Conservation (phyloP, 306 rosid genomes). For the Alnus rubra region DNA sequence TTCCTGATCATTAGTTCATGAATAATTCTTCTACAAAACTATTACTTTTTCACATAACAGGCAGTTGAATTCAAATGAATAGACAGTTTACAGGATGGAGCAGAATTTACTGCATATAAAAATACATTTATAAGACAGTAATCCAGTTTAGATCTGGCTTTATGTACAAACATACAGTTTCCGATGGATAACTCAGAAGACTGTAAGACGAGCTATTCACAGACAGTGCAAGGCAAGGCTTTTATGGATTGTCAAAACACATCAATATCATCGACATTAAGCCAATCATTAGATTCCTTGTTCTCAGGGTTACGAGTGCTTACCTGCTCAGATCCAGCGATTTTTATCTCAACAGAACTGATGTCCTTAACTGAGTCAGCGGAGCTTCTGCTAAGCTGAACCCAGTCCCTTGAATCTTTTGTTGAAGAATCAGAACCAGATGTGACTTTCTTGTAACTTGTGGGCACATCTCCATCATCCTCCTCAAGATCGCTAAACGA, state of each 20-base stretch:
- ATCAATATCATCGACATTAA: constrained; percentile 81
- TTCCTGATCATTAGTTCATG: not conserved
- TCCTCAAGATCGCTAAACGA: constrained; percentile 98
- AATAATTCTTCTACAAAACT: not conserved
- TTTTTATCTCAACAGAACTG: constrained; percentile 47
- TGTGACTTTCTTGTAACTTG: constrained; percentile 54
- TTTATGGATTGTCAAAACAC: constrained; percentile 49
- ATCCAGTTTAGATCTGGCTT: constrained; percentile 42
- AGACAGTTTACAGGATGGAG: constrained; percentile 23
- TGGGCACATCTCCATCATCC: constrained; percentile 62
- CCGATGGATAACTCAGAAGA: constrained; percentile 40
- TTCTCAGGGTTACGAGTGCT: constrained; percentile 52
- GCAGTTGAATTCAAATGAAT: not conserved
- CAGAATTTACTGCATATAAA: constrained; percentile 31
- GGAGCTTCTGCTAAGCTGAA: constrained; percentile 72
- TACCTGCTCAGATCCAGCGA: constrained; percentile 57
- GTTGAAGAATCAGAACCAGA: constrained; percentile 87
- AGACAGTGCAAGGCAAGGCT: constrained; percentile 12
- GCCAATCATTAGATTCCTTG: constrained; percentile 95
- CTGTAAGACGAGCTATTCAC: constrained; percentile 60
- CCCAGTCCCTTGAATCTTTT: constrained; percentile 92
- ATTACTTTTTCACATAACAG: not conserved
- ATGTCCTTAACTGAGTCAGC: constrained; percentile 66
- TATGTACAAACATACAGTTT: constrained; percentile 56
- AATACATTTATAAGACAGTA: constrained; percentile 27